Conservation (phyloP, 2,329 filamentous ascomycete species). For the Xylariaceae sp. region DNA sequence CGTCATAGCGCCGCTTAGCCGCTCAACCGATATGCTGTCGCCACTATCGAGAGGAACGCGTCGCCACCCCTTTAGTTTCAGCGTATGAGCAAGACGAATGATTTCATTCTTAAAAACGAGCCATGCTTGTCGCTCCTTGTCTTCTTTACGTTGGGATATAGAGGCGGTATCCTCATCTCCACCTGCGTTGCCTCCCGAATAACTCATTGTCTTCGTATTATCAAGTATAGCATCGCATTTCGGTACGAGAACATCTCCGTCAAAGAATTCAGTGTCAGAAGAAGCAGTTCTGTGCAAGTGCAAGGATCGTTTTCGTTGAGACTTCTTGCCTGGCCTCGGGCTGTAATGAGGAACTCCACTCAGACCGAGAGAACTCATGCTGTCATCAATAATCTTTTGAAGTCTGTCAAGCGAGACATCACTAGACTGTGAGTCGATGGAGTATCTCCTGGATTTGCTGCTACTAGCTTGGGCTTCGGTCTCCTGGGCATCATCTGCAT, state of each 20-base stretch:
- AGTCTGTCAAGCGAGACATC: constrained; percentile 75
- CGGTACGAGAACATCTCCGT: constrained; percentile 80
- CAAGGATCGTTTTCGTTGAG: constrained; percentile 33
- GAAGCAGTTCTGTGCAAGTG: constrained; percentile 53
- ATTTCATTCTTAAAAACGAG: constrained; percentile 88
- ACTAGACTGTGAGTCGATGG: constrained; percentile 64
- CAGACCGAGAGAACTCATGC: constrained; percentile 54
- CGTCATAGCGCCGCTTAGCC: constrained; percentile 86
- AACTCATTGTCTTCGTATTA: constrained; percentile 84
- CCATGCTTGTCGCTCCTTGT: constrained; percentile 77
- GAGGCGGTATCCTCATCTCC: constrained; percentile 41
- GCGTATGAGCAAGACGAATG: constrained; percentile 80
- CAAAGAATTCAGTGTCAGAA: constrained; percentile 82
- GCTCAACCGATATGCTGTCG: constrained; percentile 66
- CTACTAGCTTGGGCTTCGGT: constrained; percentile 14
- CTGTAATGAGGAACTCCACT: constrained; percentile 43
- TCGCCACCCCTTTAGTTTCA: constrained; percentile 89
- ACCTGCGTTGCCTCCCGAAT: constrained; percentile 54
- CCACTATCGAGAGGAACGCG: constrained; percentile 72
- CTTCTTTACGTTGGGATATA: constrained; percentile 45
- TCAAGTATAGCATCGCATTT: constrained; percentile 81
- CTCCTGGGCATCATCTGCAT: constrained; percentile 31
- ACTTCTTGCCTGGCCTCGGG: constrained; percentile 44
- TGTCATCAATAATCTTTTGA: constrained; percentile 74
- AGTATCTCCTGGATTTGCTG: constrained; percentile 42